These are phyloP conservation scores for Aristolochia californica DNA, from an alignment of 164 flowering plant species.

Conservation along the genomic window DNA sequence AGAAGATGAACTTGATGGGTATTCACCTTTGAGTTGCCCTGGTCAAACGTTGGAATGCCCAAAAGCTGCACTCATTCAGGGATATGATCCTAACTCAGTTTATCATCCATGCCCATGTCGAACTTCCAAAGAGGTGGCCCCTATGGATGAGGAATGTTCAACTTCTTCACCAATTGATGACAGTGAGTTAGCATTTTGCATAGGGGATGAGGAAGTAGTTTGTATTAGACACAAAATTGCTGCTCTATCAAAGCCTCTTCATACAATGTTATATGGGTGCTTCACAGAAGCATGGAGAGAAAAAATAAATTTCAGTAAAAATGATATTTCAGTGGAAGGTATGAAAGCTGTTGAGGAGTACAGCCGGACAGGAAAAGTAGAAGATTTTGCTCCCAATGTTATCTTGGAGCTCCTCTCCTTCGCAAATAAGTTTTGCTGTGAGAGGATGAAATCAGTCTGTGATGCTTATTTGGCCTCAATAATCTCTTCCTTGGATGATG, in stretches of 20 bases:
- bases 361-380: constrained; percentile 45
- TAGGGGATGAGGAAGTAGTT: constrained; percentile 45
- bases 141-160: constrained; percentile 16
- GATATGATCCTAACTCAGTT: constrained; percentile 35
- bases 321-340: constrained; percentile 45
- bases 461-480: constrained; percentile 50
- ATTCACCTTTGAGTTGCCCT: constrained; percentile 28
- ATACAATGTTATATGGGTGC: constrained; percentile 53
- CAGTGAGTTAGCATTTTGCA: constrained; percentile 33
- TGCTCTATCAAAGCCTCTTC: constrained; percentile 50
- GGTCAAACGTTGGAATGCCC: constrained; percentile 50
- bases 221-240: constrained; percentile 50
- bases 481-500: constrained; percentile 39
- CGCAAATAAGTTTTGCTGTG: constrained; percentile 72
- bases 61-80: constrained; percentile 34
- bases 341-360: constrained; percentile 58
- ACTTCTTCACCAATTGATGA: constrained; percentile 18
- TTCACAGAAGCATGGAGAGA: constrained; percentile 48
- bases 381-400: constrained; percentile 24
- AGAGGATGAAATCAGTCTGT: constrained; percentile 60
- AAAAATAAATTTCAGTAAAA: constrained; percentile 45
- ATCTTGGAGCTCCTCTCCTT: constrained; percentile 67
- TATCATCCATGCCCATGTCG: constrained; percentile 33
- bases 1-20: constrained; percentile 57
- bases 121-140: background rate